phyloP scores from a whole-genome alignment of 805 yeast species.

The Zygotorulaspora sp. region DNA sequence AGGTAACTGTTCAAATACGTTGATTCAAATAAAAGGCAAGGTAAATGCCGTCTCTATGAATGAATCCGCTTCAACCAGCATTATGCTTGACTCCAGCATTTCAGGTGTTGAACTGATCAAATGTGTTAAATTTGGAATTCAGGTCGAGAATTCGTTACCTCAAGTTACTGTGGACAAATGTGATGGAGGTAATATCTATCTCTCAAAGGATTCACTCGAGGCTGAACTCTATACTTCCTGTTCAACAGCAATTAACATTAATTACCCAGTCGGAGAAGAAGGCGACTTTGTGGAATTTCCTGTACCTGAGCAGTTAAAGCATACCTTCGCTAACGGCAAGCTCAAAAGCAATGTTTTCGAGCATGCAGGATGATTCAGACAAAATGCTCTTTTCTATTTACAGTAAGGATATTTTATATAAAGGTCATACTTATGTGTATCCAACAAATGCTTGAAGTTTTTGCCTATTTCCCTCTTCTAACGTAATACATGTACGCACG shows the following conservation, averaged over 20 bases:
- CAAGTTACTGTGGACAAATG: slow-evolving; percentile 83
- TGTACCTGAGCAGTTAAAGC: slow-evolving; percentile 88
- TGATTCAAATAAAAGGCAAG: slow-evolving; percentile 84
- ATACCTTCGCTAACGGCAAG: slow-evolving; percentile 57
- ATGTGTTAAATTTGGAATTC: slow-evolving; percentile 75
- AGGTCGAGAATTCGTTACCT: slow-evolving; percentile 77
- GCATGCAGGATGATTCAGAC: slow-evolving; percentile 59
- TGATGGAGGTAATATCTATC: slow-evolving; percentile 77
- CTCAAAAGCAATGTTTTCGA: slow-evolving; percentile 70
- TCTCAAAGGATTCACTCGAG: slow-evolving; percentile 64
- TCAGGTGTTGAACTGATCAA: slow-evolving; percentile 87
- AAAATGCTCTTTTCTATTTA: slow-evolving; percentile 11
- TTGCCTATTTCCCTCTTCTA: slow-evolving; percentile 52
- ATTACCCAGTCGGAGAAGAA: slow-evolving; percentile 66
- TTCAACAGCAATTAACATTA: slow-evolving; percentile 79
- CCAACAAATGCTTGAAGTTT: slow-evolving; percentile 1
- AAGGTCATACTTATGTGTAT: slow-evolving; percentile 1
- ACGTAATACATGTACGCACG: slow-evolving; percentile 93
- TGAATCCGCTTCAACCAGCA: slow-evolving; percentile 64
- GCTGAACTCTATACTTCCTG: slow-evolving; percentile 80
- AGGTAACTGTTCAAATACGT: slow-evolving; percentile 68
- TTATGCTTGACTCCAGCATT: slow-evolving; percentile 78
- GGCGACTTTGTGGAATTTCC: slow-evolving; percentile 77
- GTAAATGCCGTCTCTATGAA: slow-evolving; percentile 82
- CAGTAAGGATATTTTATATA: slow-evolving; percentile 9